Base-by-base conservation (phyloP, 768 basidiomycete genomes). In the Rhizopogon vinicolor region DNA sequence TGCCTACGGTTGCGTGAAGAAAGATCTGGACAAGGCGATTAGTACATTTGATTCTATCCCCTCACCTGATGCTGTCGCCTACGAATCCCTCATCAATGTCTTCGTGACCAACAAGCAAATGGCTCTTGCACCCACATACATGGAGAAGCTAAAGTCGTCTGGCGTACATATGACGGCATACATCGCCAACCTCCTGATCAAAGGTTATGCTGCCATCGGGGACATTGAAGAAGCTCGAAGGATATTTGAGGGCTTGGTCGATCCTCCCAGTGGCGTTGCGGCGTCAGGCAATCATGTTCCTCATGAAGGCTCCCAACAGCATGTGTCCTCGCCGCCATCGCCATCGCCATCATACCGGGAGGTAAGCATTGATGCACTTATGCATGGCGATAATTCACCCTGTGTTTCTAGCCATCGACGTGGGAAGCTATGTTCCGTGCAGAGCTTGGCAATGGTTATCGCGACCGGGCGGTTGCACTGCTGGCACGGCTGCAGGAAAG, bases 361-460 rank as follows among this genome's bases (percentile, higher is more conserved):
- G 60, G 70, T 71, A 40, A 56, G 68, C 28, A 5, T 0, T 12
- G 10, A 13, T 46, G 19, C 18, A 19, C 42, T 41, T n/a, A 10
- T 12, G 8, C 33, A 52, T 29, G 12, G 14, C 52, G 19, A 48
- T 7, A 51, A 14, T 40, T 22, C 33, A 45, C 51, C 46, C 18
- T 59, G 44, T 52, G 31, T 51, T 51, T 54, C 2, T 62, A 91
- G 86, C 93, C 92, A 12, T 93, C 90, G 41, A 95, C 93, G 1
- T 96, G 91, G 87, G 97, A 98, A 65, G 85, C 84, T 5, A 98
- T 99, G 94, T 84, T 99, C 59, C 83, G 91, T 13, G 91, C 90
- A 1, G 97, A 99, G 67, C 77, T 98, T 10, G 85, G 85, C 18
- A 82, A 79, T 50, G 91, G 91, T 12, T 82, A 91, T 61, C 82